Base-by-base conservation (phyloP, 306 rosid genomes). In the Quillaja saponaria region DNA sequence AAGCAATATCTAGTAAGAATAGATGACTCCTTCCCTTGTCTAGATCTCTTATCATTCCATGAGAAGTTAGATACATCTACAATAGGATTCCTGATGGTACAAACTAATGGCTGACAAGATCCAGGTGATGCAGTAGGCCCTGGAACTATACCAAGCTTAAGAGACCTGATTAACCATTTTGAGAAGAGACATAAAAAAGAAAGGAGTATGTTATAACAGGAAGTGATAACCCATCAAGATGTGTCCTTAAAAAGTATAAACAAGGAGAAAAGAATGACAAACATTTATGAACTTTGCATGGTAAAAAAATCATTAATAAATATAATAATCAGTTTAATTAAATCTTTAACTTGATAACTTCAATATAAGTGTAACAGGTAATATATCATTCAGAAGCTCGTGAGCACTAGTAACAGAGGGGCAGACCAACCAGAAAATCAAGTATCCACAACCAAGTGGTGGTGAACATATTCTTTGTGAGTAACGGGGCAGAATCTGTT, bases 11-110 rank as follows among this genome's bases (percentile, higher is more conserved):
- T 85, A 35, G 91, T 86, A 33, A 92, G 96, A 78, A 83, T 77
- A 42, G 80, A 89, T 57, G 99, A 92, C 70, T 92, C 99, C 67
- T 82, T 87, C 78, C 98, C 98, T 75, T 92, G 98, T 55, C 95
- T 86, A 63, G 99, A 86, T 71, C 97, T 85, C 81, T 92, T 92
- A 57, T 92, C 95, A 73, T 81, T 83, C 96, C 99, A 92, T 40
- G 99, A 92, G 49, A 84, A 85, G 69, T 72, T 86, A 46, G 94
- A 76, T 16, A 78, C 95, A 38, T 92, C 96, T 51, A 80, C 96
- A 48, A 68, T 58, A 69, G 97, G 74, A 39, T 79, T 86, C 61
- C 87, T 80, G 42, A 76, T 77, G 45, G 81, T 78, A 78, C 66
- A 78, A 61, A 80, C 89, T 56, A 83, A 64, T 13, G 99, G 95